Evolutionary conservation across 495 filamentous ascomycete species (phyloP).

Genomic region (Hypoxylon lenormandii): DNA sequence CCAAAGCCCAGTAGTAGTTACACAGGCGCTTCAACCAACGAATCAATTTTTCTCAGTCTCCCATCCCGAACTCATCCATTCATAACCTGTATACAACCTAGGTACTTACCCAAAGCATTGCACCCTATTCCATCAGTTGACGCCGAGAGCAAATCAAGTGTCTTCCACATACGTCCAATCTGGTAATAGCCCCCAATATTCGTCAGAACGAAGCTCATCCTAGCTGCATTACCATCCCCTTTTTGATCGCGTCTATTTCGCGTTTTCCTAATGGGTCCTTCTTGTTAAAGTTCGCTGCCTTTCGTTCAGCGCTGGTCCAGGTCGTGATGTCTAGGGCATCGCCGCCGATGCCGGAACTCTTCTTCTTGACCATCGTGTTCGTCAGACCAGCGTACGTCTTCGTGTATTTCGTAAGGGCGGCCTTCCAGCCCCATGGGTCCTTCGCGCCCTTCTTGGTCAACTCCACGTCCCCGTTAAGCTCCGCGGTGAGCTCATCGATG

Average conservation of each 20-base stretch:
- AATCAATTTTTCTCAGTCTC: neutral
- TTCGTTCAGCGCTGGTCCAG: conserved; percentile 49
- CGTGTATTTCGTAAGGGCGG: conserved; percentile 31
- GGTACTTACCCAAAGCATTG: neutral
- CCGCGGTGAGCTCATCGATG: conserved; percentile 41
- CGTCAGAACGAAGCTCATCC: conserved; percentile 1
- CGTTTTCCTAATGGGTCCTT: conserved; percentile 51
- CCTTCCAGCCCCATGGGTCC: conserved; percentile 45
- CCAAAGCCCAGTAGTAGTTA: neutral
- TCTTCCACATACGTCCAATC: neutral
- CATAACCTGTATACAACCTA: neutral
- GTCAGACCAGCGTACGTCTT: conserved; percentile 1
- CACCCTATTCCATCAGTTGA: neutral
- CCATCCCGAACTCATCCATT: no score
- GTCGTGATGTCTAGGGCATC: conserved; percentile 54
- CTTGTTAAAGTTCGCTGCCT: conserved; percentile 37
- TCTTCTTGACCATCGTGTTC: neutral
- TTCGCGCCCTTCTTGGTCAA: conserved; percentile 43
- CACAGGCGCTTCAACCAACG: neutral
- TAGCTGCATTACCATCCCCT: conserved; percentile 46
- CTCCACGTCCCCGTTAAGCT: conserved; percentile 31
- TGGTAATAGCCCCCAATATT: neutral
- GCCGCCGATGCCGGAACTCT: conserved; percentile 48
- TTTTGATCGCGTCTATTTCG: conserved; percentile 49
- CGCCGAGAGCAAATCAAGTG: neutral